These are phyloP conservation scores for Russula ochroleuca DNA, from an alignment of 768 basidiomycete genomes.

Conservation along the genomic window DNA sequence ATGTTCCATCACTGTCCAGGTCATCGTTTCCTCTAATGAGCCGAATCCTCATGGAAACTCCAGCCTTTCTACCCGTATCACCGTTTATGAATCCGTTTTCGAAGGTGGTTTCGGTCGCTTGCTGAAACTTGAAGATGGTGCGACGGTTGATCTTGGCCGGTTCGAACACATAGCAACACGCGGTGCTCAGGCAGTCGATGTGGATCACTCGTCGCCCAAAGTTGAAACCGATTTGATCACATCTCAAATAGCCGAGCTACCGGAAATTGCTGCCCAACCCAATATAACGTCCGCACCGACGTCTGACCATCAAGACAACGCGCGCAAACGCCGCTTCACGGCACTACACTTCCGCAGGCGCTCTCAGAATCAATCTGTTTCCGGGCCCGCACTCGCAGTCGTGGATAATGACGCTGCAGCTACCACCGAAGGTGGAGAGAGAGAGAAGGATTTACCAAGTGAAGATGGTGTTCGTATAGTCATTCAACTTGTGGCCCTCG, in stretches of 20 bases:
- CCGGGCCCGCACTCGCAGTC: constrained; percentile 75
- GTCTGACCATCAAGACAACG: constrained; percentile 28
- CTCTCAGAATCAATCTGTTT: constrained; percentile 45
- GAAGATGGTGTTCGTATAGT: constrained; percentile 67
- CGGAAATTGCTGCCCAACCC: constrained; percentile 3
- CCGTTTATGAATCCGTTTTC: constrained; percentile 60
- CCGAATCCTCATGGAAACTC: constrained; percentile 47
- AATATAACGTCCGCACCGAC: constrained; percentile 30
- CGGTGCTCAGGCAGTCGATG: neutral
- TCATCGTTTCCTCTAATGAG: constrained; percentile 56
- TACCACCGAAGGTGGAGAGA: constrained; percentile 36
- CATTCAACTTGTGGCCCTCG: constrained; percentile 78
- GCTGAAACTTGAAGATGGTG: constrained; percentile 72
- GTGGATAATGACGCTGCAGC: constrained; percentile 60
- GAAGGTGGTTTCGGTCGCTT: constrained; percentile 80
- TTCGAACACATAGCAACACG: constrained; percentile 45
- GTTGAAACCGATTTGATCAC: constrained; percentile 8
- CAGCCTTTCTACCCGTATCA: constrained; percentile 37
- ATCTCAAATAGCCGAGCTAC: constrained; percentile 5
- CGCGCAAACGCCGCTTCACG: constrained; percentile 51
- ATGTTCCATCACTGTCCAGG: constrained; percentile 74
- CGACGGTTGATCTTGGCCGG: constrained; percentile 74
- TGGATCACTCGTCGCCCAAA: neutral
- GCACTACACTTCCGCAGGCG: constrained; percentile 63
- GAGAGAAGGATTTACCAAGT: constrained; percentile 44